Conservation (phyloP, 1,284 basidiomycete species). For the Moesziomyces globuligerus region DNA sequence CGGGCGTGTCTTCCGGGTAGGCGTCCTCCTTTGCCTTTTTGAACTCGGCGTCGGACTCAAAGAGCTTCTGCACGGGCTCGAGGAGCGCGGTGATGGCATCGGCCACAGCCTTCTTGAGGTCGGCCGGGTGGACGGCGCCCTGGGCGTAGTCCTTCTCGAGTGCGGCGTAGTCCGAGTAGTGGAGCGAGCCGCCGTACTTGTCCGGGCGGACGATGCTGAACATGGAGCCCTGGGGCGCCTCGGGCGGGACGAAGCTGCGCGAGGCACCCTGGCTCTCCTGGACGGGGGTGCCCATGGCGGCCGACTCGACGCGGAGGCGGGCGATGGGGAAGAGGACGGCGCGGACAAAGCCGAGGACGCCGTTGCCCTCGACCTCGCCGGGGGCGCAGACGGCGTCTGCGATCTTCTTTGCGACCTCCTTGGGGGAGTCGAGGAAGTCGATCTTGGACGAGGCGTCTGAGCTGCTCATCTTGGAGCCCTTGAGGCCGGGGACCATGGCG, state of each 20-base stretch:
- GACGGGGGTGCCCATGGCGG: slow-evolving; percentile 35
- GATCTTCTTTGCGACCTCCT: slow-evolving; percentile 86
- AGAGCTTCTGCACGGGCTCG: slow-evolving; percentile 82
- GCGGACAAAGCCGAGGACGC: slow-evolving; percentile 86
- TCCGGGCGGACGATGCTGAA: slow-evolving; percentile 81
- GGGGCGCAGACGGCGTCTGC: slow-evolving; percentile 88
- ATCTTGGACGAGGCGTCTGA: slow-evolving; percentile 97
- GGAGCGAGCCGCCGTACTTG: slow-evolving; percentile 84
- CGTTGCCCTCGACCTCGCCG: slow-evolving; percentile 89
- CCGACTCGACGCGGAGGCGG: slow-evolving; percentile 51
- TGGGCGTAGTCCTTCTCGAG: slow-evolving; percentile 81
- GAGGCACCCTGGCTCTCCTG: slow-evolving; percentile 25
- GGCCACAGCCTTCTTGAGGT: slow-evolving; percentile 85
- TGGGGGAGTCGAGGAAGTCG: slow-evolving; percentile 91
- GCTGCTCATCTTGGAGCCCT: slow-evolving; percentile 97
- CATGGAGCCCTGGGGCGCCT: slow-evolving; percentile 79
- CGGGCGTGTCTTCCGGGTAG: slow-evolving; percentile 74
- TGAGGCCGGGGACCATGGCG: slow-evolving; percentile 93
- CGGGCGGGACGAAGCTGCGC: slow-evolving; percentile 69
- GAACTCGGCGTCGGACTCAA: slow-evolving; percentile 82
- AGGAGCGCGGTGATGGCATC: slow-evolving; percentile 82
- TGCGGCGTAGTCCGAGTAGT: slow-evolving; percentile 77
- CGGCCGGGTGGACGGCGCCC: slow-evolving; percentile 85
- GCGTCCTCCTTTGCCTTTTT: slow-evolving; percentile 80
- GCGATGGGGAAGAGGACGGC: slow-evolving; percentile 89